A percentile compares a stretch with the other conserved stretches of the same genome.
These are phyloP conservation scores for Calonectria crousiana DNA, from an alignment of 2,329 filamentous ascomycete species.

Conservation along the genomic window DNA sequence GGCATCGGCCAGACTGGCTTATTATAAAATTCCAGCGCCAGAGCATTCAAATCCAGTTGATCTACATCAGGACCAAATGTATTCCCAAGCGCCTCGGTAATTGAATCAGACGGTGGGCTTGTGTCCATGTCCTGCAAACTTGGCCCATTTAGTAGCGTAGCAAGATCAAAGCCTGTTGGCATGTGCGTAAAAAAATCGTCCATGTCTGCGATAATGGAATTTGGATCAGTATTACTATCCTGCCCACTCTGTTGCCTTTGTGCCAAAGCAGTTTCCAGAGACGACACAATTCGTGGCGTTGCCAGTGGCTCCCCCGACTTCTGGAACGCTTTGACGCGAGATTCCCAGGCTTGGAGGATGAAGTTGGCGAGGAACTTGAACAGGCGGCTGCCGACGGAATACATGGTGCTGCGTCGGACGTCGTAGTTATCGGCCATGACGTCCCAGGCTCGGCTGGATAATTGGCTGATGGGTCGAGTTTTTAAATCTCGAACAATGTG, in stretches of 20 bases:
- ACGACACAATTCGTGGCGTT: background rate
- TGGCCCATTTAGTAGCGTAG: background rate
- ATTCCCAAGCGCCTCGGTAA: background rate
- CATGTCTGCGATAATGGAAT: background rate
- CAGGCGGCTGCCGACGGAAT: background rate
- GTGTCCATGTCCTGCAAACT: background rate
- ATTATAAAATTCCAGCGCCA: background rate
- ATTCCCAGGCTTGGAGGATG: background rate
- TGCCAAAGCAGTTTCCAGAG: background rate
- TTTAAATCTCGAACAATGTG: slow-evolving; percentile 14
- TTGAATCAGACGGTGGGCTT: background rate
- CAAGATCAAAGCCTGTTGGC: background rate
- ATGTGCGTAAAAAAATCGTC: background rate
- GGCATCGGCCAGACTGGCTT: background rate
- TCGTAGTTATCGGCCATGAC: slow-evolving; percentile 1
- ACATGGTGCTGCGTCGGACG: background rate
- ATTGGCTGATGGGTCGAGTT: background rate
- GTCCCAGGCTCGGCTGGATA: background rate
- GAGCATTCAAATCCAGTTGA: background rate
- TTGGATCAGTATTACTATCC: background rate
- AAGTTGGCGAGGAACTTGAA: background rate
- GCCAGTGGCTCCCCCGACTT: background rate
- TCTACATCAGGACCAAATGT: background rate
- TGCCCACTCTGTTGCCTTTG: background rate
- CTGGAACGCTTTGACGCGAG: background rate